These are phyloP conservation scores for Colletotrichum cuscutae DNA, from an alignment of 2,329 filamentous ascomycete genomes.

Conservation along the genomic window DNA sequence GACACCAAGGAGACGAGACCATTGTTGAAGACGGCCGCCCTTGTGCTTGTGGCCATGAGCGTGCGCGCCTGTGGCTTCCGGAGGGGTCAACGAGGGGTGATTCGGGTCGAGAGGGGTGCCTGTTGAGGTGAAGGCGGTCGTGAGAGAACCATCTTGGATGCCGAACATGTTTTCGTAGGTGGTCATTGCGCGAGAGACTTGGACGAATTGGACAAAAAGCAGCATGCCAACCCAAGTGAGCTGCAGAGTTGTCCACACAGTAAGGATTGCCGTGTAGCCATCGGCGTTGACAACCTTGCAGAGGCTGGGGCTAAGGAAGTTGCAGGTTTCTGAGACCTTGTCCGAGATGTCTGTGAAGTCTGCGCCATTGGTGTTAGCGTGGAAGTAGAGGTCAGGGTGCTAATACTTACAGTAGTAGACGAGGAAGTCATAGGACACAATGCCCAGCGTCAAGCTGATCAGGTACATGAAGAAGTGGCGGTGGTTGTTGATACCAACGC, in stretches of 20 bases:
- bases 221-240: constrained; percentile 98
- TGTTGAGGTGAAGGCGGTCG: constrained; percentile 82
- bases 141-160: constrained; percentile 72
- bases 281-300: constrained; percentile 85
- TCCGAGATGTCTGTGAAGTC: constrained; percentile 71
- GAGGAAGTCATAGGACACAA: constrained; percentile 77
- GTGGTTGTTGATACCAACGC: constrained; percentile 94
- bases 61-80: constrained; percentile 50
- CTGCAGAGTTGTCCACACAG: constrained; percentile 84
- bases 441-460: constrained; percentile 78
- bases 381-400: background rate
- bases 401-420: constrained; percentile 73
- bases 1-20: constrained; percentile 86
- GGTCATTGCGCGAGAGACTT: constrained; percentile 91
- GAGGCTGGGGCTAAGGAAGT: constrained; percentile 77
- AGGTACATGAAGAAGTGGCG: constrained; percentile 96
- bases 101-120: constrained; percentile 76
- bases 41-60: constrained; percentile 64
- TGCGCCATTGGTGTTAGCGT: constrained; percentile 49
- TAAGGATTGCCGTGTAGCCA: constrained; percentile 83
- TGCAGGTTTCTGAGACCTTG: constrained; percentile 69
- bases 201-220: constrained; percentile 90
- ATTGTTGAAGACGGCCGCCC: constrained; percentile 78
- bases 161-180: constrained; percentile 97
- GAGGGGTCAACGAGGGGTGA: constrained; percentile 70